These are phyloP conservation scores for Schizochytrium sp. DNA, from an alignment of 108 stramenopile genomes.

Conservation along the genomic window DNA sequence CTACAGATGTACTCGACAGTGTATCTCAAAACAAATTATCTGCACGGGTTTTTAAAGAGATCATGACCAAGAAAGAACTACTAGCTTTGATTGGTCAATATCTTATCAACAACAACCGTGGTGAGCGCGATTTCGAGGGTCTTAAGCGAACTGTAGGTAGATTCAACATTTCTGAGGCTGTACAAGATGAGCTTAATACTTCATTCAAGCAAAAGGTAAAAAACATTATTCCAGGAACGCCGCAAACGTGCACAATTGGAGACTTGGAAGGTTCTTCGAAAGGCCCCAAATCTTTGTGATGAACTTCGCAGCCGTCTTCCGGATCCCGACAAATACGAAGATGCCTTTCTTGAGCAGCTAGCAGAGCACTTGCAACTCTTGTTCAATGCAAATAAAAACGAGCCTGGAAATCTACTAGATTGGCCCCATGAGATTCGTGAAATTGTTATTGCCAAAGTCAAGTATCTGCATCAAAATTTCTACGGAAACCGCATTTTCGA, in stretches of 20 bases:
- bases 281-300: not conserved
- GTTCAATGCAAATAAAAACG: not conserved
- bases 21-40: not conserved
- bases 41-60: not conserved
- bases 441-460: not conserved
- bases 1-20: too few species aligned
- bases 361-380: not conserved
- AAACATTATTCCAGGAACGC: not conserved
- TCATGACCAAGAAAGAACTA: not conserved
- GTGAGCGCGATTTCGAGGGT: conserved; percentile 46
- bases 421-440: not conserved
- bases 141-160: not conserved
- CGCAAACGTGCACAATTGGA: conserved; percentile 36
- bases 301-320: not conserved
- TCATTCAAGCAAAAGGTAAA: conserved; percentile 58
- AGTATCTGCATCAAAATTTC: not conserved
- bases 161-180: not conserved
- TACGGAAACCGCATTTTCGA: conserved; percentile 30
- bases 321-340: not conserved
- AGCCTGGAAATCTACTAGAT: conserved; percentile 19
- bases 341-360: not conserved
- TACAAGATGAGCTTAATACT: not conserved
- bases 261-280: conserved; percentile 23
- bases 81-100: not conserved
- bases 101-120: conserved; percentile 14